Percentiles rank a stretch among this genome's conserved stretches.
Evolutionary conservation across 495 filamentous ascomycete genomes (phyloP).

Genomic region (Ascodesmis nigricans): DNA sequence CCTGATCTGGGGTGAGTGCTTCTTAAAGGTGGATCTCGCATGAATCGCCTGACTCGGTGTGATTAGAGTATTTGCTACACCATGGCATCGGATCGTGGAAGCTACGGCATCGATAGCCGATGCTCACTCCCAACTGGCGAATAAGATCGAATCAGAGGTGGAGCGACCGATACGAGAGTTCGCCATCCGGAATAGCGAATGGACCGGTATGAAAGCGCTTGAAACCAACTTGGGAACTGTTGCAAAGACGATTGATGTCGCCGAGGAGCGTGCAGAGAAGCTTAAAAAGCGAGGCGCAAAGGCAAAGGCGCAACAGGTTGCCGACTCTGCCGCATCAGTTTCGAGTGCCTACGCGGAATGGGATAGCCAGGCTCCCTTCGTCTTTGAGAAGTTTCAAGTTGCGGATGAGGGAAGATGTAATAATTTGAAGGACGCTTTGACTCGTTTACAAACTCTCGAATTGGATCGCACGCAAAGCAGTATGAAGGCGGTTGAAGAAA

Average conservation of each 20-base stretch:
- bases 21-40: no score
- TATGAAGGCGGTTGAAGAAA: constrained; percentile 54
- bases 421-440: constrained; percentile 77
- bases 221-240: constrained; percentile 57
- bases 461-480: constrained; percentile 65
- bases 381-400: constrained; percentile 85
- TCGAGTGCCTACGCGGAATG: constrained; percentile 65
- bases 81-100: constrained; percentile 78
- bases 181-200: constrained; percentile 45
- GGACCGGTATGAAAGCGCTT: constrained; percentile 64
- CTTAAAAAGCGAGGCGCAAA: constrained; percentile 57
- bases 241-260: constrained; percentile 64
- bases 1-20: constrained; percentile 60
- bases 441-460: constrained; percentile 82
- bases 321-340: constrained; percentile 47
- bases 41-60: constrained; percentile 6
- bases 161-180: constrained; percentile 65
- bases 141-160: constrained; percentile 75
- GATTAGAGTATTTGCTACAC: constrained; percentile 61
- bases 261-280: constrained; percentile 76
- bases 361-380: constrained; percentile 87
- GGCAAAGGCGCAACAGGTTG: constrained; percentile 57
- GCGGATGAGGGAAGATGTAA: constrained; percentile 77
- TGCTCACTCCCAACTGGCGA: constrained; percentile 63
- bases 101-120: constrained; percentile 59